These are phyloP conservation scores for Vaccinium myrtillus DNA, from an alignment of 148 eudicot genomes.

Conservation along the genomic window DNA sequence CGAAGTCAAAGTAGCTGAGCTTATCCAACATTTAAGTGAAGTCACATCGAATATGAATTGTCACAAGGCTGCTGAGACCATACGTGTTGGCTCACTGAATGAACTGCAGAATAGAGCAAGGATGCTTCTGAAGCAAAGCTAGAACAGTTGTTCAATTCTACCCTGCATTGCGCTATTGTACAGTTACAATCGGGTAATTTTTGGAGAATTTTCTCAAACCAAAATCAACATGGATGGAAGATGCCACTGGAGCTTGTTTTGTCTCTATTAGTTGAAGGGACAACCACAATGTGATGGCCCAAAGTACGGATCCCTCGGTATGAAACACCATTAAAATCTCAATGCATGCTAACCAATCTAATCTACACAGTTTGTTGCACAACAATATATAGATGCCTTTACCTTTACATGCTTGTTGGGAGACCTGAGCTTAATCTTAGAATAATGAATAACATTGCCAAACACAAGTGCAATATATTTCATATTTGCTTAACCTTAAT, in stretches of 20 bases:
- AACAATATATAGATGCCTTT: too few species aligned
- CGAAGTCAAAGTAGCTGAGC: constrained; percentile 29
- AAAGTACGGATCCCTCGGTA: background rate
- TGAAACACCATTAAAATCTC: background rate
- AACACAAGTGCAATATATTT: too few species aligned
- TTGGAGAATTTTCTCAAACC: background rate
- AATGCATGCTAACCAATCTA: too few species aligned
- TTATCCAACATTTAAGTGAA: constrained; percentile 38
- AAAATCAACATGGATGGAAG: background rate
- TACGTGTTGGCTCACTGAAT: constrained; percentile 25
- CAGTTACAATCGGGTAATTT: background rate
- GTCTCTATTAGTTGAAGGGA: background rate
- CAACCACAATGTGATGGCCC: background rate
- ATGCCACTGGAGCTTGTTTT: background rate
- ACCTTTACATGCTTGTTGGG: too few species aligned
- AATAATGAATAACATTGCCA: too few species aligned
- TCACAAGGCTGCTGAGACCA: constrained; percentile 14
- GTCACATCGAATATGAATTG: constrained; percentile 21
- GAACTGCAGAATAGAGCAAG: constrained; percentile 63
- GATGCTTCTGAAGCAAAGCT: constrained; percentile 51
- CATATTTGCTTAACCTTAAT: too few species aligned
- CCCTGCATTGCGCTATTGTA: background rate
- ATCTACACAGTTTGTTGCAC: too few species aligned
- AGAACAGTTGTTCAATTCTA: background rate
- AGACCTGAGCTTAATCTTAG: too few species aligned